phyloP scores from a whole-genome alignment of 2,329 filamentous ascomycete genomes.

The Leptographium galeiforme region DNA sequence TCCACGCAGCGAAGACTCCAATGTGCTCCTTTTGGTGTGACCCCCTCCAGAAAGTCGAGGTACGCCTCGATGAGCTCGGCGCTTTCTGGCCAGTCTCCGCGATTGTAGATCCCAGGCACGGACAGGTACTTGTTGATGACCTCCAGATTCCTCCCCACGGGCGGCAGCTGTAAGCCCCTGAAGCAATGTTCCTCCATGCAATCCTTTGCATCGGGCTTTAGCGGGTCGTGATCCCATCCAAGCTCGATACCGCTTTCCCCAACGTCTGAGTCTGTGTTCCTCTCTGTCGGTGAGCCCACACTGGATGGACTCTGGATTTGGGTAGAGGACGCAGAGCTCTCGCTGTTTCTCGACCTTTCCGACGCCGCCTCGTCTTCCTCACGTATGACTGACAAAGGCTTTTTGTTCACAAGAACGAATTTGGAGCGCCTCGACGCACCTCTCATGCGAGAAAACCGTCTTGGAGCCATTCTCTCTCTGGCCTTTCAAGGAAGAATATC shows the following conservation, averaged over 20 bases:
- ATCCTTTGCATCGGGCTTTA: constrained; percentile 1
- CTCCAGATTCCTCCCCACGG: constrained; percentile 18
- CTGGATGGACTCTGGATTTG: too few relatives aligned
- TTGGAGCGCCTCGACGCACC: too few relatives aligned
- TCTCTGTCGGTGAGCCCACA: too few relatives aligned
- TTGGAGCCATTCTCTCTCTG: too few relatives aligned
- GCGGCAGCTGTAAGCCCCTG: constrained; percentile 16
- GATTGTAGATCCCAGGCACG: constrained; percentile 32
- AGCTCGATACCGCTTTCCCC: neutral
- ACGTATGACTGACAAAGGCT: too few relatives aligned
- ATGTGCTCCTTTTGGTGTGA: neutral
- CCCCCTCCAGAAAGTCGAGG: constrained; percentile 20
- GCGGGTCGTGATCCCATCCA: neutral
- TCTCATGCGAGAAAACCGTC: too few relatives aligned
- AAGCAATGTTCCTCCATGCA: constrained; percentile 3
- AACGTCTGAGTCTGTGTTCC: neutral
- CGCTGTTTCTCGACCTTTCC: too few relatives aligned
- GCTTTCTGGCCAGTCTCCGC: constrained; percentile 24
- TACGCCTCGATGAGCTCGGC: constrained; percentile 24
- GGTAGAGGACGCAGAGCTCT: too few relatives aligned
- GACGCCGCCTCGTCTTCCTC: too few relatives aligned
- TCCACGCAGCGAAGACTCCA: neutral
- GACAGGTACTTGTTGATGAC: constrained; percentile 30
- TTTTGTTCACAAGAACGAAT: too few relatives aligned
- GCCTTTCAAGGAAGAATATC: too few relatives aligned